A percentile compares a stretch with the other conserved stretches of the same genome.
phyloP scores from a whole-genome alignment of 257 asterid genomes.

The Lycium ferocissimum region DNA sequence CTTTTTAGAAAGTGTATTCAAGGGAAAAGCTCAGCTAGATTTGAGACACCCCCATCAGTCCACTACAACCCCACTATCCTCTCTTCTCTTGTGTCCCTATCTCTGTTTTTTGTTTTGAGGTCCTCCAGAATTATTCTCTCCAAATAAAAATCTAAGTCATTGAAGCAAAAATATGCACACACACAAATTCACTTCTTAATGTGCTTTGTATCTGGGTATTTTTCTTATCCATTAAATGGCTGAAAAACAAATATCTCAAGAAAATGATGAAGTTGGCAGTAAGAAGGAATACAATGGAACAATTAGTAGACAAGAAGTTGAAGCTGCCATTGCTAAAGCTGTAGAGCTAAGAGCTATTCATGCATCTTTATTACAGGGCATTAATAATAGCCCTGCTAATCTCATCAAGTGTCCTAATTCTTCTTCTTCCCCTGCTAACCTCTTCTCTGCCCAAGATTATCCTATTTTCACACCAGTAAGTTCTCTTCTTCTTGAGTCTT shows the following conservation, averaged over 20 bases:
- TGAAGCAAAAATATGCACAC: constrained; percentile 16
- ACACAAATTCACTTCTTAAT: background rate
- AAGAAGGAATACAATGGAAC: constrained; percentile 37
- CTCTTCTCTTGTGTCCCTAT: constrained; percentile 10
- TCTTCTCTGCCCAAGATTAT: constrained; percentile 80
- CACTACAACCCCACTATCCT: background rate
- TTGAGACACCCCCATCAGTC: constrained; percentile 2
- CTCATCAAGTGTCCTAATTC: constrained; percentile 56
- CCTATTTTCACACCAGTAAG: constrained; percentile 95
- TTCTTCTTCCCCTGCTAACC: constrained; percentile 61
- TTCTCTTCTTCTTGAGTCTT: background rate
- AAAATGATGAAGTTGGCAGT: constrained; percentile 25
- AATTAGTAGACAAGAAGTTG: constrained; percentile 58
- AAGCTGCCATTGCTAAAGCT: constrained; percentile 84
- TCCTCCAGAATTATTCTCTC: constrained; percentile 41
- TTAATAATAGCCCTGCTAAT: constrained; percentile 51
- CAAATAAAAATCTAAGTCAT: constrained; percentile 48
- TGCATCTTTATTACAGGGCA: constrained; percentile 75
- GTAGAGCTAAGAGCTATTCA: constrained; percentile 94
- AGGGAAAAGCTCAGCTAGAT: constrained; percentile 43
- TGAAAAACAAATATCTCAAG: constrained; percentile 35
- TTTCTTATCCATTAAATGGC: constrained; percentile 20
- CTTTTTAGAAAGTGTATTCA: constrained; percentile 20
- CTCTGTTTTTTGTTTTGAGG: constrained; percentile 31
- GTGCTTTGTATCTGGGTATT: background rate